These are phyloP conservation scores for Camelina sativa DNA, from an alignment of 345 rosid genomes.

Conservation along the genomic window DNA sequence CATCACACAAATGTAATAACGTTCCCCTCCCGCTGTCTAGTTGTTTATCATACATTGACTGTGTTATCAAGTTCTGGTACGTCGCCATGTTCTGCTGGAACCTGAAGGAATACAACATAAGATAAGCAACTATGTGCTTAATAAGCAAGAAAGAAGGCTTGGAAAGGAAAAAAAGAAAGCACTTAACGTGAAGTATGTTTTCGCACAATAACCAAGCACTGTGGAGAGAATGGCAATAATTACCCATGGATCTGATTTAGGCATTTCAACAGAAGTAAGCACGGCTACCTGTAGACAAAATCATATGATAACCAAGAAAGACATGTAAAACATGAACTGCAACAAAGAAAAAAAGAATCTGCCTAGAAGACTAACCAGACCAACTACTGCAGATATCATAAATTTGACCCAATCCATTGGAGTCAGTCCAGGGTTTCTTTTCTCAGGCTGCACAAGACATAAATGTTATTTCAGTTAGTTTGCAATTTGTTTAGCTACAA, in stretches of 20 bases:
- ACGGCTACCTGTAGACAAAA: constrained; percentile 71
- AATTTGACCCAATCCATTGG: constrained; percentile 99
- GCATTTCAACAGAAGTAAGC: constrained; percentile 72
- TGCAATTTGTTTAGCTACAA: not conserved
- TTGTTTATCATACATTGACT: constrained; percentile 96
- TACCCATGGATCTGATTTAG: constrained; percentile 88
- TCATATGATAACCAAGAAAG: constrained; percentile 15
- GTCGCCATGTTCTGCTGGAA: constrained; percentile 83
- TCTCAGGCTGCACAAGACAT: constrained; percentile 78
- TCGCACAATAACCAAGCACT: constrained; percentile 91
- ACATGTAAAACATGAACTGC: not conserved
- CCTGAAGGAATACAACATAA: constrained; percentile 52
- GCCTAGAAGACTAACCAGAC: constrained; percentile 68
- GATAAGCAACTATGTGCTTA: constrained; percentile 12
- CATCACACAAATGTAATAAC: constrained; percentile 93
- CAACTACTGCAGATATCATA: constrained; percentile 84
- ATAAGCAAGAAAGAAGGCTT: constrained; percentile 13
- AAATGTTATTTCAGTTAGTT: constrained; percentile 12
- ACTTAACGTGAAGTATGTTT: constrained; percentile 97
- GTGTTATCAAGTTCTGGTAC: constrained; percentile 90
- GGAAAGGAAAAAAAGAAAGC: constrained; percentile 15
- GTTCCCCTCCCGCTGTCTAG: constrained; percentile 98
- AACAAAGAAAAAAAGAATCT: not conserved
- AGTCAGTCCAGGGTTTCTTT: constrained; percentile 94
- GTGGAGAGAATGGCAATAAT: constrained; percentile 83